Evolutionary conservation across 2,329 filamentous ascomycete species (phyloP).

Genomic region (Seiridium unicorne): DNA sequence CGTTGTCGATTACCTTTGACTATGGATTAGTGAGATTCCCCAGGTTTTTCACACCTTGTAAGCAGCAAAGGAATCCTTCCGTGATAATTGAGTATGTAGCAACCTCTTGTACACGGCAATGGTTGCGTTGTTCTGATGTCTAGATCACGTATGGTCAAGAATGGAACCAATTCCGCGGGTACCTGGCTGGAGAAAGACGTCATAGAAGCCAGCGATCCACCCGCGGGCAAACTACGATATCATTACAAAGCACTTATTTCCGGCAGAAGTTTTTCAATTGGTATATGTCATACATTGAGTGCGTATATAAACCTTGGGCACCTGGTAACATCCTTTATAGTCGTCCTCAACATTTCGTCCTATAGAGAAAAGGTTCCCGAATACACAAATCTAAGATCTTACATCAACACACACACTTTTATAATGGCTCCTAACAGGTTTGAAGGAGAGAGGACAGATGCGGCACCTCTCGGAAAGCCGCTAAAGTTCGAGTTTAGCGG

Average conservation of each 20-base stretch:
- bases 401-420: background rate
- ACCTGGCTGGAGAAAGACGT: background rate
- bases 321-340: too few relatives aligned
- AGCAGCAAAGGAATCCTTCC: too few relatives aligned
- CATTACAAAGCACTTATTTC: background rate
- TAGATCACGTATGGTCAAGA: background rate
- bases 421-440: background rate
- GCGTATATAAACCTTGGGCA: background rate
- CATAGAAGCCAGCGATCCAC: background rate
- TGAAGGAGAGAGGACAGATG: background rate
- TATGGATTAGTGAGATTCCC: too few relatives aligned
- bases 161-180: background rate
- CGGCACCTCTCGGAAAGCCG: slow-evolving; percentile 27
- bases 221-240: background rate
- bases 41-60: too few relatives aligned
- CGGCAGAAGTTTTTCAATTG: background rate
- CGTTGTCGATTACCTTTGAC: too few relatives aligned
- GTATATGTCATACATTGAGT: background rate
- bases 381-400: too few relatives aligned
- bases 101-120: too few relatives aligned
- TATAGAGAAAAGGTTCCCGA: too few relatives aligned
- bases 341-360: too few relatives aligned
- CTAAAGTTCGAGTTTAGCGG: slow-evolving; percentile 42
- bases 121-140: background rate
- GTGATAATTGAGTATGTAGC: too few relatives aligned